These are phyloP conservation scores for Lachnellula occidentalis DNA, from an alignment of 2,329 filamentous ascomycete species.

Conservation along the genomic window DNA sequence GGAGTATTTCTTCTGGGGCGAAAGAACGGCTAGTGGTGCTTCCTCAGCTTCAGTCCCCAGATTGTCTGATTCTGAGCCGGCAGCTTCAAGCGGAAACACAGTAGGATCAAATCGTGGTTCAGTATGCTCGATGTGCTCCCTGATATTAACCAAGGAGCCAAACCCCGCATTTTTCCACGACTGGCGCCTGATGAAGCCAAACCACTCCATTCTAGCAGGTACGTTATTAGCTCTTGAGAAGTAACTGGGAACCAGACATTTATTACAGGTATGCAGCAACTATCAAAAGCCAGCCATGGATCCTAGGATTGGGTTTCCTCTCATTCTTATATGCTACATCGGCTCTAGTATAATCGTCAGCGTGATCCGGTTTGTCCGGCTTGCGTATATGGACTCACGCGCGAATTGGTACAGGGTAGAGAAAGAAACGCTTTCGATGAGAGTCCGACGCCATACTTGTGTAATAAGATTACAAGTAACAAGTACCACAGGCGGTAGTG, in stretches of 20 bases:
- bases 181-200: conserved; percentile 7
- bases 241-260: neutral
- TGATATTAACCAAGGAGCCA: conserved; percentile 11
- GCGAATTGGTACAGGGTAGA: neutral
- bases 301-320: conserved; percentile 14
- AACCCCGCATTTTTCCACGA: conserved; percentile 21
- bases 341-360: conserved; percentile 3
- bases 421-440: neutral
- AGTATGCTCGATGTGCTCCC: conserved; percentile 14
- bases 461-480: no score
- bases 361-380: neutral
- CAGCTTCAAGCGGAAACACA: conserved; percentile 9
- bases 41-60: neutral
- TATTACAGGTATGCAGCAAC: conserved; percentile 12
- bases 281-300: conserved; percentile 10
- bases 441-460: neutral
- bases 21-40: neutral
- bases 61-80: neutral
- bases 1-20: conserved; percentile 41
- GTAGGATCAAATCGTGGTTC: conserved; percentile 19
- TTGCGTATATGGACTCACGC: neutral
- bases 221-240: neutral
- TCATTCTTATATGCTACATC: conserved; percentile 16
- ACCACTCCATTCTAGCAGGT: conserved; percentile 13
- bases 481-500: no score